Percentiles rank a stretch among this genome's conserved stretches.
Evolutionary conservation across 345 rosid species (phyloP).

Genomic region (Angophora floribunda): DNA sequence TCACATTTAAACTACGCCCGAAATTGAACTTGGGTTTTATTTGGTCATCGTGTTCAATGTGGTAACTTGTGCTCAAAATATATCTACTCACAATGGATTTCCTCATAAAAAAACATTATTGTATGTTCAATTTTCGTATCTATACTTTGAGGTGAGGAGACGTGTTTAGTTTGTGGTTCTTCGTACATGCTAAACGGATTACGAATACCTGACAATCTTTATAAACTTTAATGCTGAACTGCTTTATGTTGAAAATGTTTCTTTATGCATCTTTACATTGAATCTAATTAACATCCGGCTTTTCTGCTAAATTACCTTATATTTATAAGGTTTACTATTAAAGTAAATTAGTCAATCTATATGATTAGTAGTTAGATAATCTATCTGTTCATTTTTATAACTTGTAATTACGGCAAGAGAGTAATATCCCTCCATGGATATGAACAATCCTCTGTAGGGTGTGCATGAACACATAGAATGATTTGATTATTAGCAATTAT

Average conservation of each 20-base stretch:
- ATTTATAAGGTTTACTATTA: too few species aligned
- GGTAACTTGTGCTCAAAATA: not conserved
- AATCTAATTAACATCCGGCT: not conserved
- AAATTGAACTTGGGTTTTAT: not conserved
- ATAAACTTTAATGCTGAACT: not conserved
- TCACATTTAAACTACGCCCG: too few species aligned
- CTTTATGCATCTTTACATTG: not conserved
- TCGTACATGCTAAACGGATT: not conserved
- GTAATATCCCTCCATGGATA: too few species aligned
- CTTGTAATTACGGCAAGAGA: too few species aligned
- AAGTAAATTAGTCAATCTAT: too few species aligned
- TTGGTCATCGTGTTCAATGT: not conserved
- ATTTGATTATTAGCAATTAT: too few species aligned
- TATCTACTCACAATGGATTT: not conserved
- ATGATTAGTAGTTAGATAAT: too few species aligned
- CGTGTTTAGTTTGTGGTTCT: not conserved
- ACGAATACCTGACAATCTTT: not conserved
- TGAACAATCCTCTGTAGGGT: too few species aligned
- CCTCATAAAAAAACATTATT: not conserved
- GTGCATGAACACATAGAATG: too few species aligned
- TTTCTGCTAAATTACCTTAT: too few species aligned
- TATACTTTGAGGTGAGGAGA: not conserved
- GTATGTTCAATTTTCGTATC: not conserved
- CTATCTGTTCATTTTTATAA: too few species aligned
- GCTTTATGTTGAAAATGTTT: too few species aligned